Evolutionary conservation across 148 eudicot genomes (phyloP).

Genomic region (Vaccinium darrowii): DNA sequence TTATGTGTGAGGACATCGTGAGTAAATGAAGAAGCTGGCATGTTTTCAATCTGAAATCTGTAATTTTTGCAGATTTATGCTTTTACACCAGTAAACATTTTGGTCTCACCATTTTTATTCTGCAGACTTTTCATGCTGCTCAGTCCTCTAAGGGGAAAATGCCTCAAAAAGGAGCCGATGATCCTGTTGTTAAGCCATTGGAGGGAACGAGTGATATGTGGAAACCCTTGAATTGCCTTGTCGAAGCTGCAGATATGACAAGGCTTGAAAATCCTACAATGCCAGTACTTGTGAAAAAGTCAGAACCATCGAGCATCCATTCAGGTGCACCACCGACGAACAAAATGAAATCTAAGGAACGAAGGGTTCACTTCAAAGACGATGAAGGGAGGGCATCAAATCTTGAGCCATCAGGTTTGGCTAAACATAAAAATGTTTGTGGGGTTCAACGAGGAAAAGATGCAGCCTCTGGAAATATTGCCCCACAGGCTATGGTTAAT

Average conservation of each 20-base stretch:
- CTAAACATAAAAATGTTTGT: conserved; percentile 33
- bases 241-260: conserved; percentile 55
- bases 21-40: not conserved
- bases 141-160: conserved; percentile 36
- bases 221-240: conserved; percentile 54
- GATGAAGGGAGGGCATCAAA: conserved; percentile 21
- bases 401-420: conserved; percentile 19
- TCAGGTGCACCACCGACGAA: conserved; percentile 17
- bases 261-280: conserved; percentile 34
- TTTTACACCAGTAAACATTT: not conserved
- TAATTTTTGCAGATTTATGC: not conserved
- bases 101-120: not conserved
- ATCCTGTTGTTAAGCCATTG: conserved; percentile 22
- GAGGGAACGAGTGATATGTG: conserved; percentile 50
- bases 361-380: conserved; percentile 19
- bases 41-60: not conserved
- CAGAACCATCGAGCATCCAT: conserved; percentile 18
- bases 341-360: conserved; percentile 31
- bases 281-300: conserved; percentile 32
- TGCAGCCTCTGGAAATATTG: conserved; percentile 15
- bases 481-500: conserved; percentile 22
- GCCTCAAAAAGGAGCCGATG: conserved; percentile 26
- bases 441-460: conserved; percentile 20
- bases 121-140: conserved; percentile 36
- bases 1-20: not conserved